phyloP scores from a whole-genome alignment of 2,329 filamentous ascomycete genomes.

The Exophiala mesophila region DNA sequence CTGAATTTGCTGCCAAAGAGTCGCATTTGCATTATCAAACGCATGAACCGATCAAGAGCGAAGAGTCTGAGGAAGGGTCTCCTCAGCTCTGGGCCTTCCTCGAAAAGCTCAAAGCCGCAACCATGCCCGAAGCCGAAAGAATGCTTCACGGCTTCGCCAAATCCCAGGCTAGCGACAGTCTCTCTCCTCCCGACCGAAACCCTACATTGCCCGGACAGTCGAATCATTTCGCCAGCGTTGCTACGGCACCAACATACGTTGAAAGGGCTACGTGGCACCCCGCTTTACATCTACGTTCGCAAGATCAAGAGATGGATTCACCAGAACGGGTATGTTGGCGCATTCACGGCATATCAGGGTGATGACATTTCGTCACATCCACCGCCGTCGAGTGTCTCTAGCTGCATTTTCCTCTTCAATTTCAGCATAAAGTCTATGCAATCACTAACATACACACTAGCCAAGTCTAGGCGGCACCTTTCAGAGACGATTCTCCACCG shows the following conservation, averaged over 20 bases:
- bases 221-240: background rate
- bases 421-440: too few species aligned
- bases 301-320: background rate
- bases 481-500: background rate
- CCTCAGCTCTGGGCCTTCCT: background rate
- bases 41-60: too few species aligned
- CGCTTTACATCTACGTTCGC: conserved; percentile 10
- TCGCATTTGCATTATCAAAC: too few species aligned
- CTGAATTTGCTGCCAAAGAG: too few species aligned
- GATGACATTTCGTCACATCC: too few species aligned
- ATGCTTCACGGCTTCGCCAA: background rate
- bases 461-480: background rate
- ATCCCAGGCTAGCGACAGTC: background rate
- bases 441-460: background rate
- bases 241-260: background rate
- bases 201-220: background rate
- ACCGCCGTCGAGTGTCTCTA: too few species aligned
- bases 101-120: background rate
- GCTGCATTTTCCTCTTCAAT: too few species aligned
- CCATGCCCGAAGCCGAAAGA: background rate
- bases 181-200: background rate
- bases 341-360: too few species aligned
- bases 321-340: conserved; percentile 1
- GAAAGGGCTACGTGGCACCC: conserved; percentile 17
- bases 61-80: too few species aligned